phyloP scores from a whole-genome alignment of 1,284 basidiomycete genomes.

The Pseudozyma thailandica region DNA sequence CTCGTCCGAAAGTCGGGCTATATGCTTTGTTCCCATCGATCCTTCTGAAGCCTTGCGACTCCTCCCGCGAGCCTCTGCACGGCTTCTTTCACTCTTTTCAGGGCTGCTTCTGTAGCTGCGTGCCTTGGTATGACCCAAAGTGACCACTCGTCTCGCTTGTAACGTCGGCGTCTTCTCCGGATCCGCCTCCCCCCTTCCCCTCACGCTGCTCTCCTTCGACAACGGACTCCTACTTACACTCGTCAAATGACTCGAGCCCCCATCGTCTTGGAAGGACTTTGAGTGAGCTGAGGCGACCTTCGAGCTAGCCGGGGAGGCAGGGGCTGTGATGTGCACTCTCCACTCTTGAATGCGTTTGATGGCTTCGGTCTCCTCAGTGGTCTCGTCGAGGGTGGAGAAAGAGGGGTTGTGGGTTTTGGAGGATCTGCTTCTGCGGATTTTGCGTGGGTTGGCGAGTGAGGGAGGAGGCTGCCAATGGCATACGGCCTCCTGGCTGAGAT shows the following conservation, averaged over 20 bases:
- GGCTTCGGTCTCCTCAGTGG: slow-evolving; percentile 14
- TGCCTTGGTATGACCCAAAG: neutral
- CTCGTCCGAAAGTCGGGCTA: slow-evolving; percentile 25
- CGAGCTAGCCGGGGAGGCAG: slow-evolving; percentile 11
- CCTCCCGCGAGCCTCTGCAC: neutral
- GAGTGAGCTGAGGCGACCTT: slow-evolving; percentile 18
- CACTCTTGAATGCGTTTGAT: slow-evolving; percentile 27
- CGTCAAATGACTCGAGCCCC: slow-evolving; percentile 21
- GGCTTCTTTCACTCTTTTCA: neutral
- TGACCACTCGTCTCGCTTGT: slow-evolving; percentile 5
- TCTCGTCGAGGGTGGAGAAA: no score
- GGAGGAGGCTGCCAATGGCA: slow-evolving; percentile 15
- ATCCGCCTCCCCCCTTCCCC: slow-evolving; percentile 3
- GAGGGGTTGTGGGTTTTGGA: no score
- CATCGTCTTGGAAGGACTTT: neutral
- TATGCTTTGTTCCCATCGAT: slow-evolving; percentile 14
- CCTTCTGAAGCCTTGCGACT: neutral
- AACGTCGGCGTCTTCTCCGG: slow-evolving; percentile 11
- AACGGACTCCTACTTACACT: slow-evolving; percentile 33
- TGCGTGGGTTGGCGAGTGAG: neutral
- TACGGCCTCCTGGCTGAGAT: slow-evolving; percentile 16
- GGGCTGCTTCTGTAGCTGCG: neutral
- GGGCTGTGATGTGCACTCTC: slow-evolving; percentile 18
- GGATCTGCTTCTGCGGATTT: no score
- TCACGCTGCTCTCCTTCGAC: slow-evolving; percentile 11